phyloP scores from a whole-genome alignment of 352 stramenopile genomes.

The Globisporangium splendens region DNA sequence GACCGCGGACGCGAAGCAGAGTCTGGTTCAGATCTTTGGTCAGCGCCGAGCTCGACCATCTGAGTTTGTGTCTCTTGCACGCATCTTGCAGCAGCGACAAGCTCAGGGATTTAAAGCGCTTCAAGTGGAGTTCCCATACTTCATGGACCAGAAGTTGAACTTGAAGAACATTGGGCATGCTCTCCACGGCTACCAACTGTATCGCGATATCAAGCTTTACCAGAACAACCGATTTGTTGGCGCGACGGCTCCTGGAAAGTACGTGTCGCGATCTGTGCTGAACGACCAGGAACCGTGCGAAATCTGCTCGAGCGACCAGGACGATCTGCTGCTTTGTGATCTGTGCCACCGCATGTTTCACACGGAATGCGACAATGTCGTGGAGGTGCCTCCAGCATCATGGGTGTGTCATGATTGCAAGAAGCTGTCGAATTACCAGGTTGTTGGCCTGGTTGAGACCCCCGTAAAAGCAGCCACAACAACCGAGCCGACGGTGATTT shows the following conservation, averaged over 20 bases:
- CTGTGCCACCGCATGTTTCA: slow-evolving; percentile 84
- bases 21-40: slow-evolving; percentile 80
- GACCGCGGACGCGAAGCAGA: slow-evolving; percentile 71
- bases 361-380: slow-evolving; percentile 78
- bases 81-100: slow-evolving; percentile 72
- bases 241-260: slow-evolving; percentile 49
- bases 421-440: slow-evolving; percentile 57
- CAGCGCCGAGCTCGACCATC: slow-evolving; percentile 65
- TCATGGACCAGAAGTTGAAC: slow-evolving; percentile 75
- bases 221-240: slow-evolving; percentile 60
- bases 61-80: slow-evolving; percentile 63
- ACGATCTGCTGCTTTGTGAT: slow-evolving; percentile 74
- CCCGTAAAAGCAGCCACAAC: background rate
- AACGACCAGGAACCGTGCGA: slow-evolving; percentile 75
- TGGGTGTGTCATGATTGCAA: slow-evolving; percentile 79
- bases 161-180: slow-evolving; percentile 83
- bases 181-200: slow-evolving; percentile 76
- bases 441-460: slow-evolving; percentile 44
- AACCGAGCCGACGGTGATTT: slow-evolving; percentile 58
- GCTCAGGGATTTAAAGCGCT: slow-evolving; percentile 79
- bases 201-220: slow-evolving; percentile 82
- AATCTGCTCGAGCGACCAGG: slow-evolving; percentile 64
- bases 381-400: slow-evolving; percentile 67
- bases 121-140: slow-evolving; percentile 75
- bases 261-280: slow-evolving; percentile 70